Evolutionary conservation across 305 asterid genomes (phyloP), one percentile per base, ranked within the genome.

Genomic region (Galium porrigens): DNA sequence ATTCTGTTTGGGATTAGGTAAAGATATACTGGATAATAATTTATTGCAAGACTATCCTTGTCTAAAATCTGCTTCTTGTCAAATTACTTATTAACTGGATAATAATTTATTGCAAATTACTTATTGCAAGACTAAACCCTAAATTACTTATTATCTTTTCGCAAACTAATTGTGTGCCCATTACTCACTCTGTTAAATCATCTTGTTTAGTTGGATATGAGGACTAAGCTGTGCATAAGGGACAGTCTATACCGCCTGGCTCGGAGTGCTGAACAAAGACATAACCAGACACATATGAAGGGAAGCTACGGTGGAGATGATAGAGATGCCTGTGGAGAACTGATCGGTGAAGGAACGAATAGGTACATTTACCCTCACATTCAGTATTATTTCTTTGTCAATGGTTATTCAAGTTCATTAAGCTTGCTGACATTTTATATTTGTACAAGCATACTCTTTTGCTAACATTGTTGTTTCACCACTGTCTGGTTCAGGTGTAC

Each of bases 201-300:
- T 65, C 44, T 75, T 80, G 66, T 74, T 68, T 77, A 91, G 98
- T 73, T 91, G 95, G 98, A 91, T 78, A 36, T 72, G 67, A 75
- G 77, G 75, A 88, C 95, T 9, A 91, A 84, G 80, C 77, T 91
- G 46, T 81, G 96, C 80, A 85, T 91, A 78, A 79, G 96, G 80
- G 98, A 91, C 75, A 81, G 96, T 80, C 74, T 91, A 67, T 91
- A 86, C 78, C 94, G 96, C 70, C 82, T 88, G 74, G 98, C 98
- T 44, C 80, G 74, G 69, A 87, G 96, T 80, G 96, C 96, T 74
- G 98, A 84, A 65, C 94, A 81, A 54, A 83, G 98, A 63, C 90
- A 85, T 70, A 80, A 77, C 63, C 77, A 74, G 56, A 75, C 70
- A 33, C 74, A 75, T 70, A 33, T 73, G 44, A 67, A 75, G 62